Percentiles rank a stretch among this genome's conserved stretches.
Conservation (phyloP, 352 stramenopile genomes). For the Pythium utonaiense region DNA sequence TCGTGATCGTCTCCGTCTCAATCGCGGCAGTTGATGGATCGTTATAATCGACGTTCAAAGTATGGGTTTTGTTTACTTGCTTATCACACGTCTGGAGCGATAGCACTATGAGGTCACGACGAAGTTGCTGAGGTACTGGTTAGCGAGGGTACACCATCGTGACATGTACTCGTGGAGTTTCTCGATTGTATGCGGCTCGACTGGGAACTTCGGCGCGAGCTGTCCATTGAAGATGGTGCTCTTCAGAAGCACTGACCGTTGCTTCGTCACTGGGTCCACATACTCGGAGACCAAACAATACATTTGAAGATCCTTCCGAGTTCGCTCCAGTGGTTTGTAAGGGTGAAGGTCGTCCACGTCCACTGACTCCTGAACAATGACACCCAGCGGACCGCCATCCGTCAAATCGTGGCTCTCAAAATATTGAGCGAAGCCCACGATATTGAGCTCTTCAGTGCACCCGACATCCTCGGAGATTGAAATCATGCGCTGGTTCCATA, state of each 20-base stretch:
- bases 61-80: no score
- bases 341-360: slow-evolving; percentile 41
- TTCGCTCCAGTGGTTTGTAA: slow-evolving; percentile 24
- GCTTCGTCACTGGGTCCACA: neutral
- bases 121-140: slow-evolving; percentile 9
- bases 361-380: slow-evolving; percentile 30
- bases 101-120: no score
- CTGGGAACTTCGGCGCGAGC: slow-evolving; percentile 1
- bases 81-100: no score
- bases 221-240: neutral
- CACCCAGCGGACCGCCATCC: slow-evolving; percentile 17
- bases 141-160: neutral
- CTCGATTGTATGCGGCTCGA: neutral
- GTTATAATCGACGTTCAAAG: no score
- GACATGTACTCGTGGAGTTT: slow-evolving; percentile 3
- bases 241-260: slow-evolving; percentile 3
- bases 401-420: slow-evolving; percentile 18
- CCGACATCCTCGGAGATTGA: slow-evolving; percentile 21
- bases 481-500: slow-evolving; percentile 39
- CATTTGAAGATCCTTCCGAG: slow-evolving; percentile 24
- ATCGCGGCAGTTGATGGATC: no score
- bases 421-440: slow-evolving; percentile 22
- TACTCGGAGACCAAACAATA: slow-evolving; percentile 9
- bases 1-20: no score
- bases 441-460: slow-evolving; percentile 12